Base-by-base conservation (phyloP, 495 filamentous ascomycete genomes). In the Xylaria cubensis region DNA sequence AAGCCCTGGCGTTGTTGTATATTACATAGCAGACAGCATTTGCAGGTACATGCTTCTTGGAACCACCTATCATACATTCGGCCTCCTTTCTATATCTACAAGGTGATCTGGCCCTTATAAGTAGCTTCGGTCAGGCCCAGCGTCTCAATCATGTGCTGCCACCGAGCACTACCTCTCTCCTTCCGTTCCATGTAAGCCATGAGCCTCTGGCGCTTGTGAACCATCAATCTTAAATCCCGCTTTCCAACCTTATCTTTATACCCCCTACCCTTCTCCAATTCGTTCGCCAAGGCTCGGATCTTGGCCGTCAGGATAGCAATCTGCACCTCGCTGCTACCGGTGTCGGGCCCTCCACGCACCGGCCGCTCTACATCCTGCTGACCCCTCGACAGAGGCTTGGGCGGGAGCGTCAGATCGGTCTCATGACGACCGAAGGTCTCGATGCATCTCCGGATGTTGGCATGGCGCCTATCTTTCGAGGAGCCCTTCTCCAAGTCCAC, bases 251-350 rank as follows among this genome's bases (percentile, higher is more conserved):
- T 98, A 79, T 99, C 96, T 70, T 85, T 90, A 71, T 87, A 77
- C 13, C 84, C 86, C 42, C 85, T 85, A 58, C 82, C 80, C 42
- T 78, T 84, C 77, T 88, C 85, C 66, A 93, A 77, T 64, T 87
- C 85, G 72, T 90, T 84, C 42, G 91, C 89, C 63, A 98, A 80
- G 55, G 92, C 91, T 66, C 93, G 82, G 76, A 99, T 99, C 86
- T 98, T 98, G 61, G 93, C 88, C 10, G 96, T 99, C 79, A 99
- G 82, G 74, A 99, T 96, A n/a, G 94, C 95, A 73, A 95, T 94
- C 85, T 99, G 96, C 58, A 99, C 96, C 82, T 99, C 96, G 24
- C 92, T 91, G 67, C 92, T 95, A 3, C 96, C 96, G 12, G 94
- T 98, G 80, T 99, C 96, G 0, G 90, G 92, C 0, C 96, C 96